Evolutionary conservation across 1,284 basidiomycete species (phyloP).

Genomic region (Boletellus deceptivus): DNA sequence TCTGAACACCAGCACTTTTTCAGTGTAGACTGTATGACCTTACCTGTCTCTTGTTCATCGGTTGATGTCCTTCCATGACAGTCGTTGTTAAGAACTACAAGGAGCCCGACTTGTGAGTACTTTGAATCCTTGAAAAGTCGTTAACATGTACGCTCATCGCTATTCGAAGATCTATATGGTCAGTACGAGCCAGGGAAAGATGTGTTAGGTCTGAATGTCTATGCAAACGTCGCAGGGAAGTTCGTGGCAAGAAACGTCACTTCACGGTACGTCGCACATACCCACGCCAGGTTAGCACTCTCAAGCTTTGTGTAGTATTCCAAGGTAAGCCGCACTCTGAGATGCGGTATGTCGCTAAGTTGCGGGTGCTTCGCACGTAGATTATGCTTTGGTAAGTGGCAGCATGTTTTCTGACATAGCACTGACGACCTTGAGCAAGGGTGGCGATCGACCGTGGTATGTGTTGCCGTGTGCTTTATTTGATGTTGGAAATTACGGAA

Average conservation of each 20-base stretch:
- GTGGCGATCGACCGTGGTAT: conserved; percentile 87
- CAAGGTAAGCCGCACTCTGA: conserved; percentile 52
- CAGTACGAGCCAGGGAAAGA: conserved; percentile 33
- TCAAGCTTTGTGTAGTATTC: conserved; percentile 60
- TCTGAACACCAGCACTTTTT: neutral
- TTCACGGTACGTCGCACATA: conserved; percentile 62
- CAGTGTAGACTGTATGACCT: conserved; percentile 65
- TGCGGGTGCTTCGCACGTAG: conserved; percentile 33
- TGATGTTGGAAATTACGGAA: neutral
- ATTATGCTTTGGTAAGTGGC: conserved; percentile 78
- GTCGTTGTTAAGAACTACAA: conserved; percentile 66
- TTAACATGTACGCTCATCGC: conserved; percentile 21
- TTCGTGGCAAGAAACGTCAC: conserved; percentile 76
- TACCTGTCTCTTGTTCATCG: neutral
- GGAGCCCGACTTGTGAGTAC: conserved; percentile 70
- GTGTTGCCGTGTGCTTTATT: neutral
- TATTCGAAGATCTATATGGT: conserved; percentile 66
- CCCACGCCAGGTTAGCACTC: neutral
- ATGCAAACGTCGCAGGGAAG: conserved; percentile 61
- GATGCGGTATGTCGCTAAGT: conserved; percentile 6
- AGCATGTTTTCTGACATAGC: neutral
- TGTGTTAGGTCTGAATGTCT: conserved; percentile 21
- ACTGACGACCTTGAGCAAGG: conserved; percentile 43
- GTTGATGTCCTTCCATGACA: conserved; percentile 28
- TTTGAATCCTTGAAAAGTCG: neutral